Evolutionary conservation across 768 basidiomycete species (phyloP), one percentile per base, ranked within the genome.

Genomic region (Chalciporus piperatus): DNA sequence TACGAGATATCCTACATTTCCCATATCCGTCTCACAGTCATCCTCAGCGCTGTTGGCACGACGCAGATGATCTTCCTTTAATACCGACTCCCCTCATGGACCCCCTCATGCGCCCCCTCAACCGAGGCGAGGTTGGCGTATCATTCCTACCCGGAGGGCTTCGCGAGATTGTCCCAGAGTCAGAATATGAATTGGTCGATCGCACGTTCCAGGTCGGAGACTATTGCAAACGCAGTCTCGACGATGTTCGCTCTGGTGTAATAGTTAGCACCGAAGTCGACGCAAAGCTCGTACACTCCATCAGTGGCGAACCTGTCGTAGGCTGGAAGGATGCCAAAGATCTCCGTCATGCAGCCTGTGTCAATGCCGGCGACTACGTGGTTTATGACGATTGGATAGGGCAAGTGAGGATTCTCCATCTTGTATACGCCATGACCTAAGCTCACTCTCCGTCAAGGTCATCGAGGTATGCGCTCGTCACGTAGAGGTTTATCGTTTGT

Each of bases 351-450:
- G 75, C 78, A 22, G 70, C 75, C 28, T 79, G 83, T 25, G 77
- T 88, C 22, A 88, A 88, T 52, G 76, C 88, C 35, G 86, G 88
- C 6, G 91, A 94, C 68, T 90, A 85, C 72, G 89, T 95, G 43
- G 73, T 84, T 16, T 82, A 83, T 61, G 81, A 88, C 58, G 82
- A 92, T 65, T 97, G 94, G 93, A 74, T 96, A 61, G 93, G 93
- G 47, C 90, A 92, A 77, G 90, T 89, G 66, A 65, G 80, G 33
- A 37, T 38, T 47, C n/a, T 27, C 52, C 54, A 51, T 51, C 20
- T 51, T 53, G 43, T 51, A 8, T 46, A 33, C 45, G 17, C 38
- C 41, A 41, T 32, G 28, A 48, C 48, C 50, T 33, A 40, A 49
- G 41, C 51, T 61, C 41, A 56, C 48, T 48, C 44, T 25, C 56